Conservation (phyloP, 2,329 filamentous ascomycete species). For the Camillea tinctor region DNA sequence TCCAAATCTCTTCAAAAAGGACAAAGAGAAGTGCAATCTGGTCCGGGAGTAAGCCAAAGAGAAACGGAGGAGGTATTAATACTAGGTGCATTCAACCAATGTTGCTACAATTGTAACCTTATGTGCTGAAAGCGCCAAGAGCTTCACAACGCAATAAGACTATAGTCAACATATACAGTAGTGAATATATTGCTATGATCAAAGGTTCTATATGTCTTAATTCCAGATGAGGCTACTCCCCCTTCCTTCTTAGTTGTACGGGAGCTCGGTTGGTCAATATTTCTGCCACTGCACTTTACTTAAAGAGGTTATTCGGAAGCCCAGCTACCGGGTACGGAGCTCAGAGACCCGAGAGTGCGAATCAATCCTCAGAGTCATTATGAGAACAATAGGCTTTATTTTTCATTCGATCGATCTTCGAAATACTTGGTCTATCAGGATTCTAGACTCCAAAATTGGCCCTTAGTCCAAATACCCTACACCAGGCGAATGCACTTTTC, state of each 20-base stretch:
- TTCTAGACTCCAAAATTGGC: neutral
- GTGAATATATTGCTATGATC: neutral
- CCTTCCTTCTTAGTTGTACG: neutral
- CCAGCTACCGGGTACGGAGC: slow-evolving; percentile 19
- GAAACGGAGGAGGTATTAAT: neutral
- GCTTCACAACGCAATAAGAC: neutral
- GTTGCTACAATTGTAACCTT: neutral
- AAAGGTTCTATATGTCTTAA: neutral
- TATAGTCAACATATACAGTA: neutral
- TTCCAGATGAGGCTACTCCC: neutral
- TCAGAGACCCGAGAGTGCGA: slow-evolving; percentile 16
- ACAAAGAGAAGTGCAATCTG: neutral
- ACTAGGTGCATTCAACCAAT: neutral
- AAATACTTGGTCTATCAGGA: neutral
- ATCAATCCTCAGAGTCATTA: slow-evolving; percentile 10
- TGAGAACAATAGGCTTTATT: neutral
- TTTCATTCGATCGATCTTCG: neutral
- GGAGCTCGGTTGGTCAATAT: slow-evolving; percentile 6
- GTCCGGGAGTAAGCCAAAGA: neutral
- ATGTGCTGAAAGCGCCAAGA: neutral
- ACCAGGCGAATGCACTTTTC: too few species aligned
- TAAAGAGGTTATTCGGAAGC: slow-evolving; percentile 17
- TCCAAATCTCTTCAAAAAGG: neutral
- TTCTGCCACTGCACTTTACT: slow-evolving; percentile 4
- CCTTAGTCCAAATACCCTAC: neutral